phyloP scores from a whole-genome alignment of 2,329 filamentous ascomycete species.

The Dactylellina leptospora region DNA sequence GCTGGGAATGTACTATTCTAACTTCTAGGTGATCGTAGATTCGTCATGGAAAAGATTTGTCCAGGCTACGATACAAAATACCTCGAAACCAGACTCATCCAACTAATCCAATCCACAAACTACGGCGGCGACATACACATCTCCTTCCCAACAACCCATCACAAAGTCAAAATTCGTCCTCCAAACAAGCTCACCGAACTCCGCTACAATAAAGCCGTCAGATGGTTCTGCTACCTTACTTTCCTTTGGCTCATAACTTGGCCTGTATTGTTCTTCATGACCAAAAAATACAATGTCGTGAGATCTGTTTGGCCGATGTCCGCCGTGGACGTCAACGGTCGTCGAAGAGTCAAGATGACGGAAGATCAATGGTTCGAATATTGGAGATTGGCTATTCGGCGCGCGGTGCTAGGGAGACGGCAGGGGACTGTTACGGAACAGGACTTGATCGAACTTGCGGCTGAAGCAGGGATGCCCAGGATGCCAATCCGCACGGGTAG shows the following conservation, averaged over 20 bases:
- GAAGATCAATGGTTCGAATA: constrained; percentile 70
- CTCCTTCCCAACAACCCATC: constrained; percentile 69
- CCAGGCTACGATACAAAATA: constrained; percentile 69
- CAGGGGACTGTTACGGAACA: constrained; percentile 68
- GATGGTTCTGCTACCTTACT: constrained; percentile 72
- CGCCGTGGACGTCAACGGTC: constrained; percentile 38
- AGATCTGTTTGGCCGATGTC: constrained; percentile 67
- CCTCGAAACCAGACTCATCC: constrained; percentile 66
- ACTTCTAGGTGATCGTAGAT: constrained; percentile 59
- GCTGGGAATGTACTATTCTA: too few relatives aligned
- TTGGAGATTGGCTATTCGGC: constrained; percentile 70
- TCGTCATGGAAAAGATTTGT: constrained; percentile 59
- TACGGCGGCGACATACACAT: constrained; percentile 72
- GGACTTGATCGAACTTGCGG: constrained; percentile 65
- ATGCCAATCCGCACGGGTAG: constrained; percentile 47
- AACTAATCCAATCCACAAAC: constrained; percentile 71
- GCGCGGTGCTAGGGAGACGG: constrained; percentile 68
- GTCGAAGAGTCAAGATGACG: constrained; percentile 58
- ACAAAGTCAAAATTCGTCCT: constrained; percentile 71
- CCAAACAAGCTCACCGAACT: constrained; percentile 70
- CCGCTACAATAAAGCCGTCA: constrained; percentile 71
- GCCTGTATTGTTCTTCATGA: constrained; percentile 74
- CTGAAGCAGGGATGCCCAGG: constrained; percentile 60
- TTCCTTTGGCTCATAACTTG: constrained; percentile 75
- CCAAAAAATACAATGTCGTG: constrained; percentile 73